Evolutionary conservation across 2,329 filamentous ascomycete species (phyloP).

Genomic region (Penicillium sp.): DNA sequence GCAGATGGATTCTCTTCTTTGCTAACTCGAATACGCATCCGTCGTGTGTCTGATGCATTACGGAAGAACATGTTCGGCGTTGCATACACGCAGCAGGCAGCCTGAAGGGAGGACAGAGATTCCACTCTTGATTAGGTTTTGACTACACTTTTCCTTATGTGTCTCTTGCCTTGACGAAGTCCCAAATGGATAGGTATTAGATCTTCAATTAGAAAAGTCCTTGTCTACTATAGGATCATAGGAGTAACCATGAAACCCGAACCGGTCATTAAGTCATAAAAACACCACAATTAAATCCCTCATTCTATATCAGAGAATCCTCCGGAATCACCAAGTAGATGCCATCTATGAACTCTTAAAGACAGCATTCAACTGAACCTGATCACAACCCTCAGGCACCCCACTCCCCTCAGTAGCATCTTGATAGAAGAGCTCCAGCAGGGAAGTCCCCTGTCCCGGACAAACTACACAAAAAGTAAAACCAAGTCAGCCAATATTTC

Average conservation of each 20-base stretch:
- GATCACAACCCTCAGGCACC: constrained; percentile 14
- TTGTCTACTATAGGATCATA: background rate
- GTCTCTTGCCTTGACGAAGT: too few species aligned
- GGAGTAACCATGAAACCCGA: background rate
- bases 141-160: background rate
- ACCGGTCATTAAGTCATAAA: background rate
- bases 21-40: too few species aligned
- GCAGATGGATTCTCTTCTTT: too few species aligned
- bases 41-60: too few species aligned
- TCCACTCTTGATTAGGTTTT: too few species aligned
- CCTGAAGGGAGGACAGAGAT: too few species aligned
- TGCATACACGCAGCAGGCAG: too few species aligned
- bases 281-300: background rate
- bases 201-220: background rate
- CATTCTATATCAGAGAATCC: background rate
- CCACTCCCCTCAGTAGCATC: constrained; percentile 5
- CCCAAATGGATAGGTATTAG: background rate
- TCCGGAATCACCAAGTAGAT: too few species aligned
- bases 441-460: background rate
- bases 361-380: constrained; percentile 4
- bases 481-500: background rate
- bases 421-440: constrained; percentile 16
- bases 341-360: background rate
- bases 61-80: too few species aligned
- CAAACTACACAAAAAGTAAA: background rate